phyloP scores from a whole-genome alignment of 106 monocot genomes.

The Acorus calamus region DNA sequence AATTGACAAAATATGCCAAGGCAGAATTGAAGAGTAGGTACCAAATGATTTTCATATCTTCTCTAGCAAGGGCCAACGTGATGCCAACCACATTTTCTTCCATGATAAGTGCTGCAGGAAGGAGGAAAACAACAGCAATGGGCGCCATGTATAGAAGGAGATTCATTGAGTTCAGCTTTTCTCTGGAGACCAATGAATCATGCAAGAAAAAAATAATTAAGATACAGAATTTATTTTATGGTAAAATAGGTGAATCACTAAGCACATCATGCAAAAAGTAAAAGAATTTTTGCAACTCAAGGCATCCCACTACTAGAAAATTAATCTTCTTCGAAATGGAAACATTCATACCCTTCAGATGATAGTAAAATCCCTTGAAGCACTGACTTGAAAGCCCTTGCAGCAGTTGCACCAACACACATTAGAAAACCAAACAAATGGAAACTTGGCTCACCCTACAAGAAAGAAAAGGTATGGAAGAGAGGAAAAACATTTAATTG shows the following conservation, averaged over 20 bases:
- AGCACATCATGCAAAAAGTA: neutral
- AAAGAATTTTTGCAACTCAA: neutral
- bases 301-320: neutral
- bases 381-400: conserved; percentile 77
- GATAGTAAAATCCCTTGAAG: conserved; percentile 79
- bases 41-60: conserved; percentile 59
- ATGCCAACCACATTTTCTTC: conserved; percentile 70
- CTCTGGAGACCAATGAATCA: conserved; percentile 20
- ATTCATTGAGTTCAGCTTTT: conserved; percentile 95
- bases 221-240: neutral
- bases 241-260: neutral
- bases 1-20: conserved; percentile 84
- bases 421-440: conserved; percentile 86
- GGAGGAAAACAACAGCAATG: conserved; percentile 66
- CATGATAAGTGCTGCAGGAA: conserved; percentile 69
- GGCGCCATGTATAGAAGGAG: conserved; percentile 92
- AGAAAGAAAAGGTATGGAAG: neutral
- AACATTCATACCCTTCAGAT: conserved; percentile 56
- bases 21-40: conserved; percentile 64
- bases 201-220: conserved; percentile 8
- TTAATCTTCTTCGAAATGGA: neutral
- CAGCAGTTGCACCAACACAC: conserved; percentile 77
- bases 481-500: conserved; percentile 10
- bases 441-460: conserved; percentile 76
- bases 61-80: conserved; percentile 61